Evolutionary conservation across 192 early-diverging fungal genomes (phyloP).

Genomic region (Allomyces javanicus): DNA sequence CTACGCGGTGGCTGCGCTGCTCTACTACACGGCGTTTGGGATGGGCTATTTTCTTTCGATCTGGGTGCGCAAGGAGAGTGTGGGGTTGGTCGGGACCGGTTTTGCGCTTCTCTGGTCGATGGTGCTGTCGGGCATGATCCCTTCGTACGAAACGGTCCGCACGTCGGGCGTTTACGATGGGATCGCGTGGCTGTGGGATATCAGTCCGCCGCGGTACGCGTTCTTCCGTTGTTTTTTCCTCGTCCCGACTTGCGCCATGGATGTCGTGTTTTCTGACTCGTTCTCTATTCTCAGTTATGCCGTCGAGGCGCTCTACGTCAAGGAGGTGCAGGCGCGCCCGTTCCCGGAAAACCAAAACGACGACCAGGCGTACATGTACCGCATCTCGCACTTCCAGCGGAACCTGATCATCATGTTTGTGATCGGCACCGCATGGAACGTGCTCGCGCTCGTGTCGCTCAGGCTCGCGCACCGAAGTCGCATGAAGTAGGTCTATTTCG

Average conservation of each 20-base stretch:
- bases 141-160: conserved; percentile 21
- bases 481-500: conserved; percentile 20
- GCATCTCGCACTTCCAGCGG: conserved; percentile 15
- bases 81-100: conserved; percentile 31
- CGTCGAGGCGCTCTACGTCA: conserved; percentile 35
- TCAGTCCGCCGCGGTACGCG: conserved; percentile 25
- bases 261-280: no score
- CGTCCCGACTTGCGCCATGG: no score
- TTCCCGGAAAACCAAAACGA: conserved; percentile 14
- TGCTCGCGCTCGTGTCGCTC: conserved; percentile 26
- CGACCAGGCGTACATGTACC: conserved; percentile 17
- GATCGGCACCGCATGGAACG: conserved; percentile 30
- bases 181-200: conserved; percentile 30
- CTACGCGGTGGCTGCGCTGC: conserved; percentile 18
- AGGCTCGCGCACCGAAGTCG: conserved; percentile 29
- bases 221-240: no score
- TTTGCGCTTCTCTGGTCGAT: conserved; percentile 42
- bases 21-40: conserved; percentile 32
- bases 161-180: conserved; percentile 6
- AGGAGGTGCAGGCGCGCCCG: conserved; percentile 21
- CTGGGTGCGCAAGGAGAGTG: conserved; percentile 11
- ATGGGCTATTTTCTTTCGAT: conserved; percentile 38
- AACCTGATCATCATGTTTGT: conserved; percentile 16
- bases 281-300: conserved; percentile 11
- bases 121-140: conserved; percentile 31